These are phyloP conservation scores for Spathaspora passalidarum DNA, from an alignment of 805 yeast genomes.

Conservation along the genomic window DNA sequence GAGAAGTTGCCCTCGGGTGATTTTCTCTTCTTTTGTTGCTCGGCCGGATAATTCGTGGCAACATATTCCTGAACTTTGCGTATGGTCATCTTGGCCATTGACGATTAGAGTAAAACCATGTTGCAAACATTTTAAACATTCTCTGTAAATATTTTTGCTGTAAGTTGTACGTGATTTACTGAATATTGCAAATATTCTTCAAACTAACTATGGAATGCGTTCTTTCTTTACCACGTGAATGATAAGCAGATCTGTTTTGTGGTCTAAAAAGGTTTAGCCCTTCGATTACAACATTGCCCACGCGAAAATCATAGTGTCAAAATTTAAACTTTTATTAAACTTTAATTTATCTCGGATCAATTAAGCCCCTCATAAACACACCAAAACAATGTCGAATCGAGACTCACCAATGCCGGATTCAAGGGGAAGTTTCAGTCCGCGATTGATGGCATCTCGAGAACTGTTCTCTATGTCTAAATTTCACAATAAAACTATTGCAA, in stretches of 20 bases:
- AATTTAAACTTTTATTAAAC: too few relatives aligned
- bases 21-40: constrained; percentile 44
- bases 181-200: neutral
- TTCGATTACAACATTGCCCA: too few relatives aligned
- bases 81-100: constrained; percentile 78
- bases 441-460: neutral
- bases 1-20: constrained; percentile 1
- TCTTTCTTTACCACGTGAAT: neutral
- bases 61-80: constrained; percentile 99
- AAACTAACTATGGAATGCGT: neutral
- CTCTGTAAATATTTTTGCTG: too few relatives aligned
- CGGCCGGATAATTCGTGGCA: constrained; percentile 73
- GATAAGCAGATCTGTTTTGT: too few relatives aligned
- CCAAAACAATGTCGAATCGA: neutral
- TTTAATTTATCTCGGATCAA: neutral
- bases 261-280: too few relatives aligned
- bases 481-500: neutral
- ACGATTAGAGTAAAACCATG: constrained; percentile 99
- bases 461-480: neutral
- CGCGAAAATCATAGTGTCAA: too few relatives aligned
- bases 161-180: too few relatives aligned
- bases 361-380: neutral
- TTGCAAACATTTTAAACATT: constrained; percentile 86
- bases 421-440: neutral
- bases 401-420: neutral